These are phyloP conservation scores for Exserohilum rostratum DNA, from an alignment of 2,329 filamentous ascomycete species.

Conservation along the genomic window DNA sequence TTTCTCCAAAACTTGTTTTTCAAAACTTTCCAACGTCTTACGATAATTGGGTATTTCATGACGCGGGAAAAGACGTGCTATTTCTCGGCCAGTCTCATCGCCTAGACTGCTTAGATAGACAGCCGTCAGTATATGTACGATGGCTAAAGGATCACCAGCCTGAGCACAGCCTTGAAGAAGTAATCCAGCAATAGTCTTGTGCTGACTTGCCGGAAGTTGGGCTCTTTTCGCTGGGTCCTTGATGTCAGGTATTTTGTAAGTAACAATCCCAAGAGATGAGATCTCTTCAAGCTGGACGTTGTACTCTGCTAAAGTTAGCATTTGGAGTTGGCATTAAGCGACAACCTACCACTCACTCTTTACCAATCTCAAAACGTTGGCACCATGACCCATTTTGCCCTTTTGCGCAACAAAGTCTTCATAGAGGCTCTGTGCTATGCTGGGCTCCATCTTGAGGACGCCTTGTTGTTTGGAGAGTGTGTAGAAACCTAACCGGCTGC, in stretches of 20 bases:
- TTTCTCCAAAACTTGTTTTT: slow-evolving; percentile 16
- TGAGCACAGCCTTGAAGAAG: slow-evolving; percentile 40
- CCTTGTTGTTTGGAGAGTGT: slow-evolving; percentile 23
- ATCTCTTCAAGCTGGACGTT: slow-evolving; percentile 30
- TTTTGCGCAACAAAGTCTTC: slow-evolving; percentile 31
- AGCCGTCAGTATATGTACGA: slow-evolving; percentile 37
- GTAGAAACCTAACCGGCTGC: slow-evolving; percentile 28
- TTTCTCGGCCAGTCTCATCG: slow-evolving; percentile 15
- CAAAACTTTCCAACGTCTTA: slow-evolving; percentile 27
- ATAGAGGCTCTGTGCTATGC: slow-evolving; percentile 31
- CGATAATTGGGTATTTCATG: slow-evolving; percentile 27
- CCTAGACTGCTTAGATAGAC: slow-evolving; percentile 26
- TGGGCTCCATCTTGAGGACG: slow-evolving; percentile 20
- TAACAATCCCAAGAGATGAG: slow-evolving; percentile 33
- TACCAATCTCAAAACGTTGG: slow-evolving; percentile 25
- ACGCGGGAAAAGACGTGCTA: slow-evolving; percentile 25
- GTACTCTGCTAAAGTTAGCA: slow-evolving; percentile 32
- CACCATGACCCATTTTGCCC: slow-evolving; percentile 23
- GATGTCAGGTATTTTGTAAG: slow-evolving; percentile 33
- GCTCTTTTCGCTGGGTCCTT: slow-evolving; percentile 24
- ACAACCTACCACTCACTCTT: slow-evolving; percentile 24
- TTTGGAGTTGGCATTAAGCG: background rate
- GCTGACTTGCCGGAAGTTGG: slow-evolving; percentile 31
- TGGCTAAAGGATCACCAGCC: slow-evolving; percentile 35
- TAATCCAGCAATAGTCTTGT: slow-evolving; percentile 22